These are phyloP conservation scores for Phytophthora citricola DNA, from an alignment of 352 stramenopile genomes.

Conservation along the genomic window DNA sequence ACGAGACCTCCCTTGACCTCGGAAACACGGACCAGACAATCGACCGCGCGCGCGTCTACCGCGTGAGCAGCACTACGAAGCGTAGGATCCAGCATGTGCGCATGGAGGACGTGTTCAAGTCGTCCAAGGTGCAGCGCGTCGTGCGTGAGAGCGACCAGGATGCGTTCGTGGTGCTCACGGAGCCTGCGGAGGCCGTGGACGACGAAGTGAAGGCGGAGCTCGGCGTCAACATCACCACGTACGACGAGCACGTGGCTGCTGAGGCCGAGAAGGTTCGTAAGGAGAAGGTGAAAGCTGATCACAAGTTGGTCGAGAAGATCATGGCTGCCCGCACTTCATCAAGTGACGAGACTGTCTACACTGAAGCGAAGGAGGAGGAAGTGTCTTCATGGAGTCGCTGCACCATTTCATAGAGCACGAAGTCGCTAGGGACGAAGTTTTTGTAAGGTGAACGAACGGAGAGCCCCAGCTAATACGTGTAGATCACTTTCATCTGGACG, in stretches of 20 bases:
- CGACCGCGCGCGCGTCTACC: conserved; percentile 69
- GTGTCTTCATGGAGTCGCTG: conserved; percentile 59
- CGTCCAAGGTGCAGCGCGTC: conserved; percentile 70
- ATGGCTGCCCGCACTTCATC: conserved; percentile 15
- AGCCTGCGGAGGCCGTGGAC: conserved; percentile 38
- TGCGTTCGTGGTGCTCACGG: conserved; percentile 59
- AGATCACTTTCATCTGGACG: conserved; percentile 32
- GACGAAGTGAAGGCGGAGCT: conserved; percentile 40
- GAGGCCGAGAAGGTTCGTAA: conserved; percentile 34
- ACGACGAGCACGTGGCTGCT: conserved; percentile 56
- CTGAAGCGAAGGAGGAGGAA: conserved; percentile 30
- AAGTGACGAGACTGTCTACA: conserved; percentile 3
- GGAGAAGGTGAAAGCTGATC: conserved; percentile 37
- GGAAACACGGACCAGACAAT: conserved; percentile 62
- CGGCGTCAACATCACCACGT: conserved; percentile 58
- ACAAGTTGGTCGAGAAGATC: conserved; percentile 44
- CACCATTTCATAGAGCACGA: conserved; percentile 61
- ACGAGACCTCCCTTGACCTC: conserved; percentile 68
- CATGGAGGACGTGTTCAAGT: conserved; percentile 72
- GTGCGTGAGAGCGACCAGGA: conserved; percentile 69
- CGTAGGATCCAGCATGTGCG: conserved; percentile 66
- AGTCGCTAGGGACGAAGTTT: not conserved
- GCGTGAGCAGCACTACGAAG: conserved; percentile 67
- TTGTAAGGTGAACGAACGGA: conserved; percentile 11
- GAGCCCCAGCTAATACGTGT: conserved; percentile 9